phyloP scores from a whole-genome alignment of 352 stramenopile genomes.

The Phytophthora pseudosyringae region DNA sequence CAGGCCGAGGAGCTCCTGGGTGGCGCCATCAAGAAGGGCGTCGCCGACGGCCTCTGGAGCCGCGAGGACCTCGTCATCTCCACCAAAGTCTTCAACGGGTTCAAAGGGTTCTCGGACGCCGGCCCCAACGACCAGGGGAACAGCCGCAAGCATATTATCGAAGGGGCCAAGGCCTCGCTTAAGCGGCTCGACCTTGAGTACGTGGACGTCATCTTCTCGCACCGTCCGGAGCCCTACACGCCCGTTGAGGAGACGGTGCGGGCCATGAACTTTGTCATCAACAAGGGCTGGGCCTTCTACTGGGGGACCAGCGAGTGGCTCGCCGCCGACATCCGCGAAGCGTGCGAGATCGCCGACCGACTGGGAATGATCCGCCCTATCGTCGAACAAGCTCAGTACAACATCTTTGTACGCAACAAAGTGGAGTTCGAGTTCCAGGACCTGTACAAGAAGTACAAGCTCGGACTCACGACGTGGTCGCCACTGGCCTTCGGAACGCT shows the following conservation, averaged over 20 bases:
- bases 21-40: slow-evolving; percentile 29
- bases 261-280: slow-evolving; percentile 4
- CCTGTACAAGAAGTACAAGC: slow-evolving; percentile 30
- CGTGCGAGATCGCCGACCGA: slow-evolving; percentile 40
- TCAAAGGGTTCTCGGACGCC: background rate
- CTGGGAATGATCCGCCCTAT: slow-evolving; percentile 43
- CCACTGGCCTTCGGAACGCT: slow-evolving; percentile 10
- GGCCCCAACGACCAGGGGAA: slow-evolving; percentile 3
- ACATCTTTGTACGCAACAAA: slow-evolving; percentile 37
- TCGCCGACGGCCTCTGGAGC: background rate
- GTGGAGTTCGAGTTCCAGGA: slow-evolving; percentile 28
- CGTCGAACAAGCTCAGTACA: slow-evolving; percentile 49
- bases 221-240: slow-evolving; percentile 2
- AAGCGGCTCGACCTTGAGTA: slow-evolving; percentile 6
- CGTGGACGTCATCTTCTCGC: slow-evolving; percentile 9
- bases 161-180: background rate
- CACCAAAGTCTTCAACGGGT: slow-evolving; percentile 4
- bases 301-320: slow-evolving; percentile 10
- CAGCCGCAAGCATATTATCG: slow-evolving; percentile 11
- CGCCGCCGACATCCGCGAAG: slow-evolving; percentile 40
- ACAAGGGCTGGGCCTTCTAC: slow-evolving; percentile 10
- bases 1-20: slow-evolving; percentile 31
- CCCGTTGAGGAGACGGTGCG: background rate
- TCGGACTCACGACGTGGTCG: slow-evolving; percentile 2
- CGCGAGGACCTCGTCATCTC: slow-evolving; percentile 8